Evolutionary conservation across 106 monocot genomes (phyloP).

Genomic region (Allium fistulosum): DNA sequence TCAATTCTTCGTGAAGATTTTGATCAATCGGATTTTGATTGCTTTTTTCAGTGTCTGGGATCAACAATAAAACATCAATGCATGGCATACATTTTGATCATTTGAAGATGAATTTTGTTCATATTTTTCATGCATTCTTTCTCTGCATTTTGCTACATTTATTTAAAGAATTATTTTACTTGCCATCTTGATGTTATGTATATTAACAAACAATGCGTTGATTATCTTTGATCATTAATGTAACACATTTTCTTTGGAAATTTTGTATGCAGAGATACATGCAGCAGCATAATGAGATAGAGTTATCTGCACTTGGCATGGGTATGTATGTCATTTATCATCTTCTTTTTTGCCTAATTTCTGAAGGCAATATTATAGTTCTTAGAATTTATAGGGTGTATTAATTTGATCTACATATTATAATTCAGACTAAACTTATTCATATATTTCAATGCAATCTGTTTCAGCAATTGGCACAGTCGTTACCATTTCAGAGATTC

Average conservation of each 20-base stretch:
- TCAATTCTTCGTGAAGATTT: no score
- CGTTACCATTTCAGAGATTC: slow-evolving; percentile 46
- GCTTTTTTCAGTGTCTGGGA: no score
- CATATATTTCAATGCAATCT: neutral
- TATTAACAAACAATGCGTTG: no score
- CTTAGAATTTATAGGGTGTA: neutral
- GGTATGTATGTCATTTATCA: neutral
- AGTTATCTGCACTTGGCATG: slow-evolving; percentile 22
- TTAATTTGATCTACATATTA: neutral
- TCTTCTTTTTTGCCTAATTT: neutral
- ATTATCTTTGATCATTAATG: neutral
- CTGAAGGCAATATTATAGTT: neutral
- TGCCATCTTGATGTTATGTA: no score
- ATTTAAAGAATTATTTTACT: no score
- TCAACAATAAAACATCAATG: no score
- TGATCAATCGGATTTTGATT: no score
- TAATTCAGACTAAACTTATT: no score
- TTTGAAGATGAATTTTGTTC: no score
- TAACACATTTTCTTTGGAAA: neutral
- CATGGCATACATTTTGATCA: no score
- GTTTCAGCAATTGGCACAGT: slow-evolving; percentile 46
- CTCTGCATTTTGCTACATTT: no score
- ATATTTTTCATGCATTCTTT: no score
- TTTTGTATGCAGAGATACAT: slow-evolving; percentile 15
- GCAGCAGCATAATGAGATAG: slow-evolving; percentile 23